These are phyloP conservation scores for Curvularia sp. DNA, from an alignment of 2,329 filamentous ascomycete genomes.

Conservation along the genomic window DNA sequence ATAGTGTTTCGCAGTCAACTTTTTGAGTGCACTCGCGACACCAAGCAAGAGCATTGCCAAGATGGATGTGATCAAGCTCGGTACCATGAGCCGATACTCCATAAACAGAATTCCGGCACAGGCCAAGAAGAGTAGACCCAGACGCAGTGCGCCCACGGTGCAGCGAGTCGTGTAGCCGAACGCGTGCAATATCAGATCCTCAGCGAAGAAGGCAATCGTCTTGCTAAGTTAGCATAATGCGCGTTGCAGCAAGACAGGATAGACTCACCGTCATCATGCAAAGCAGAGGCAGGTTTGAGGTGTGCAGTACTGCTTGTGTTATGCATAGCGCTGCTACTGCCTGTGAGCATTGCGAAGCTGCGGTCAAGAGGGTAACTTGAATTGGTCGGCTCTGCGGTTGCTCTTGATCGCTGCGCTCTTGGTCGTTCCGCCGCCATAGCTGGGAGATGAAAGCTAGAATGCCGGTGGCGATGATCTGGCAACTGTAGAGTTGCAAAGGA, in stretches of 20 bases:
- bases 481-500: constrained; percentile 26
- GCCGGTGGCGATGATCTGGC: constrained; percentile 22
- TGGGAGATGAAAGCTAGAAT: constrained; percentile 9
- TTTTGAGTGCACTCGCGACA: constrained; percentile 24
- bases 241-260: background rate
- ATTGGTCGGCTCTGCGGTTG: background rate
- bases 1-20: constrained; percentile 16
- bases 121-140: constrained; percentile 23
- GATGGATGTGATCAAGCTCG: constrained; percentile 32
- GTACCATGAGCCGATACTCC: constrained; percentile 39
- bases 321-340: constrained; percentile 34
- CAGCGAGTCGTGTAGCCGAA: constrained; percentile 12
- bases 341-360: constrained; percentile 17
- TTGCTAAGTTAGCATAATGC: constrained; percentile 12
- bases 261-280: constrained; percentile 41
- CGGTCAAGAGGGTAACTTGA: constrained; percentile 13
- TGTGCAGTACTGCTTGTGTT: constrained; percentile 43
- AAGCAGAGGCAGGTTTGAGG: constrained; percentile 41
- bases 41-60: constrained; percentile 34
- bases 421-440: constrained; percentile 4
- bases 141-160: constrained; percentile 21
- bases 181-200: constrained; percentile 23
- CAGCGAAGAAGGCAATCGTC: constrained; percentile 30
- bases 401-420: constrained; percentile 2
- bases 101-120: constrained; percentile 30